Percentiles rank a stretch among this genome's conserved stretches.
These are phyloP conservation scores for Akanthomyces uredinophilus DNA, from an alignment of 2,329 filamentous ascomycete species.

Conservation along the genomic window DNA sequence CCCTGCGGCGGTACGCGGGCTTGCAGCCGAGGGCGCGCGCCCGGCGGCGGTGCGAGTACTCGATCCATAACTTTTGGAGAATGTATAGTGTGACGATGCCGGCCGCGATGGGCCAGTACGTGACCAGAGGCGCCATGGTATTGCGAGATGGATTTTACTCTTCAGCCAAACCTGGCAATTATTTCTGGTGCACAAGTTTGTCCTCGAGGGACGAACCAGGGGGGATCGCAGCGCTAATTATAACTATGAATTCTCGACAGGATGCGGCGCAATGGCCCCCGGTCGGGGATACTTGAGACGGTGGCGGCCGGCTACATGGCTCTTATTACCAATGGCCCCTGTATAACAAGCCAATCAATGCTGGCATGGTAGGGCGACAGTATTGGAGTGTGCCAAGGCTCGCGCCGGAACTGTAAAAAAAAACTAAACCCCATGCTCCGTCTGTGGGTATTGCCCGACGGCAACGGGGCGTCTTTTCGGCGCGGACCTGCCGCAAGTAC, in stretches of 20 bases:
- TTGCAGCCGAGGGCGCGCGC: constrained; percentile 3
- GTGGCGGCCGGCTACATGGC: not conserved
- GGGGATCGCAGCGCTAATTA: not conserved
- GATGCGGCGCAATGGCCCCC: not conserved
- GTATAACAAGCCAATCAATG: not conserved
- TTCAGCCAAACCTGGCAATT: not conserved
- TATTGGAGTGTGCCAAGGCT: not conserved
- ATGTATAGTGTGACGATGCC: not conserved
- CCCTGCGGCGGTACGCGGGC: not conserved
- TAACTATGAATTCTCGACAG: not conserved
- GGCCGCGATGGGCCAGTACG: constrained; percentile 6
- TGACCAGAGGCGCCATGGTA: not conserved
- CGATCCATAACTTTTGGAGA: not conserved
- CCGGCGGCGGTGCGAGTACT: not conserved
- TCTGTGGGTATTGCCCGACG: constrained; percentile 2
- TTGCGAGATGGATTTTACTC: not conserved
- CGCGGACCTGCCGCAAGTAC: not conserved
- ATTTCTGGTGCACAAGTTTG: not conserved
- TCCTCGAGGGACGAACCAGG: not conserved
- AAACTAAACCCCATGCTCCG: not conserved
- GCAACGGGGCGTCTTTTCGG: not conserved
- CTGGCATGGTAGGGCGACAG: not conserved
- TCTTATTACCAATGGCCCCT: not conserved
- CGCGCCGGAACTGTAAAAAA: not conserved
- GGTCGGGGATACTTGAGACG: not conserved